These are phyloP conservation scores for Magnolia changhungtana DNA, from an alignment of 164 flowering plant genomes.

Conservation along the genomic window DNA sequence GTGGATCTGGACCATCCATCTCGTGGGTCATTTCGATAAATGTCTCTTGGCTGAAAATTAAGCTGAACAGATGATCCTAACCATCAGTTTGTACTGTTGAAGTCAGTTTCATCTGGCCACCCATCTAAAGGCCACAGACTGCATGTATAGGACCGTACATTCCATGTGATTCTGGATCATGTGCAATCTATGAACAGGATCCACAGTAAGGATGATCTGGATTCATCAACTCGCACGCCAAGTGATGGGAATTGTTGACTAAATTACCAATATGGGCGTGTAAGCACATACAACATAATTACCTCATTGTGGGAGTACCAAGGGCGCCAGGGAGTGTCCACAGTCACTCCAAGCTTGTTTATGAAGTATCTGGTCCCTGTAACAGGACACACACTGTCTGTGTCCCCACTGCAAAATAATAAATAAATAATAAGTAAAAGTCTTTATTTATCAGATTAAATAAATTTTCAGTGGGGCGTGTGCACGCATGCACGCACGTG, in stretches of 20 bases:
- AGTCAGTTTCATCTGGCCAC: background rate
- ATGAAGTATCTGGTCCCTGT: conserved; percentile 29
- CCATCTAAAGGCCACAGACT: too few species aligned
- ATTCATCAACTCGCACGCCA: too few species aligned
- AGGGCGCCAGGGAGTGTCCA: conserved; percentile 26
- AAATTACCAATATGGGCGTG: too few species aligned
- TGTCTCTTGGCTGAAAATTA: background rate
- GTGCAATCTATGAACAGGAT: background rate
- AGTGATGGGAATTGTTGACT: too few species aligned
- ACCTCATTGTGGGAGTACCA: conserved; percentile 34
- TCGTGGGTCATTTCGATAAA: background rate
- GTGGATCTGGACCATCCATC: background rate
- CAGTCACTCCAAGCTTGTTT: conserved; percentile 18
- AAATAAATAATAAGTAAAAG: background rate
- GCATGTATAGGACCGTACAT: background rate
- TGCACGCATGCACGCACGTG: background rate
- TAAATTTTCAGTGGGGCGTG: too few species aligned
- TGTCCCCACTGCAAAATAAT: conserved; percentile 26
- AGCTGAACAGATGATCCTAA: background rate
- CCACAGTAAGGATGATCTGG: background rate
- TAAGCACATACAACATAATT: background rate
- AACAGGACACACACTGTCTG: conserved; percentile 27
- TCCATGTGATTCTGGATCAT: background rate
- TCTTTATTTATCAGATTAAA: background rate
- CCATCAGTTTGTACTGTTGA: background rate